Evolutionary conservation across 805 yeast species (phyloP).

Genomic region (Metschnikowia dekortorum): DNA sequence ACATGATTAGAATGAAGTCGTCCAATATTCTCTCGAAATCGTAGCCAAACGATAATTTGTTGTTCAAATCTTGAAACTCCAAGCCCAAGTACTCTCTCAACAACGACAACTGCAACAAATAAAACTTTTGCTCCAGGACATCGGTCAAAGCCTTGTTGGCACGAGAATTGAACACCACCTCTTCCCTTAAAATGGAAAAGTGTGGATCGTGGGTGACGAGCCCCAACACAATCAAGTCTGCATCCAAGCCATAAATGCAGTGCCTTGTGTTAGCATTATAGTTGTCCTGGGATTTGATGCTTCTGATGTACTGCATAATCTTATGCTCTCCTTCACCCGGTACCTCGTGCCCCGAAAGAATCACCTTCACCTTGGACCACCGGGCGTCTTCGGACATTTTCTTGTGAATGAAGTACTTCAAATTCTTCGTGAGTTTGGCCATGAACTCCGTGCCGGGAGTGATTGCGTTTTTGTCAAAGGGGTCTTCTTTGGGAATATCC

Average conservation of each 20-base stretch:
- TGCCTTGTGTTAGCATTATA: slow-evolving; percentile 83
- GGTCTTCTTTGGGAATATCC: slow-evolving; percentile 74
- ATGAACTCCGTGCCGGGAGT: slow-evolving; percentile 97
- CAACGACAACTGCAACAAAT: slow-evolving; percentile 75
- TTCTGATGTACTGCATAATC: slow-evolving; percentile 87
- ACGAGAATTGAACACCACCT: slow-evolving; percentile 76
- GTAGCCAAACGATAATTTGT: slow-evolving; percentile 59
- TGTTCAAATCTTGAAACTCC: slow-evolving; percentile 73
- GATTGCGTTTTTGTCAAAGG: slow-evolving; percentile 87
- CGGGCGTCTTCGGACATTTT: slow-evolving; percentile 81
- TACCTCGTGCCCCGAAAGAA: slow-evolving; percentile 90
- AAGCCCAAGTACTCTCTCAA: slow-evolving; percentile 87
- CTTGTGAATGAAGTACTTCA: slow-evolving; percentile 83
- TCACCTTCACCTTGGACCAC: slow-evolving; percentile 75
- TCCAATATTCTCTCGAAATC: slow-evolving; percentile 87
- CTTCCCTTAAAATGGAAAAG: slow-evolving; percentile 90
- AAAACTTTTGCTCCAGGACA: slow-evolving; percentile 76
- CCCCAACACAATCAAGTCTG: slow-evolving; percentile 92
- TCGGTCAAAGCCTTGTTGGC: slow-evolving; percentile 36
- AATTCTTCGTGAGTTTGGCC: slow-evolving; percentile 78
- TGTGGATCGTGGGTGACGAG: slow-evolving; percentile 93
- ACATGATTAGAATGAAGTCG: slow-evolving; percentile 87
- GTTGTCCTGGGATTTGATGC: slow-evolving; percentile 64
- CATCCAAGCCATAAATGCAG: slow-evolving; percentile 93
- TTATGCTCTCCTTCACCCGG: slow-evolving; percentile 99